These are phyloP conservation scores for Colletotrichum lindemuthianum DNA, from an alignment of 2,329 filamentous ascomycete genomes.

Conservation along the genomic window DNA sequence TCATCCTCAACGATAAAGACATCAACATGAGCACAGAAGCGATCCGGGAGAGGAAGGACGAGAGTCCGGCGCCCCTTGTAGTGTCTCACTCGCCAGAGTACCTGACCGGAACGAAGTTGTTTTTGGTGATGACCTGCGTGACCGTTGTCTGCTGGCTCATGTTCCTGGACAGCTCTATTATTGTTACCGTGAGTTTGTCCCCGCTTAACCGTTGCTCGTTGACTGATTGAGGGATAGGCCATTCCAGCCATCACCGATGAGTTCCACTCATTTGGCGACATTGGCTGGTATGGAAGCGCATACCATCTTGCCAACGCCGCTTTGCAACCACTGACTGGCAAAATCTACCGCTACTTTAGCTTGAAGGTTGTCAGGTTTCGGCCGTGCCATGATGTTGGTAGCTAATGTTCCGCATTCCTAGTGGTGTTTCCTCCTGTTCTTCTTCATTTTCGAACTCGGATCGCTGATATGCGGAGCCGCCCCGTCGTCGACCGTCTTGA, in stretches of 20 bases:
- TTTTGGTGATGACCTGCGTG: conserved; percentile 38
- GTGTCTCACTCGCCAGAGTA: neutral
- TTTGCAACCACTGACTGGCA: conserved; percentile 43
- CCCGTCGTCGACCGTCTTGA: conserved; percentile 55
- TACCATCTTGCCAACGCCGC: conserved; percentile 45
- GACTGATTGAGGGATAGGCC: conserved; percentile 39
- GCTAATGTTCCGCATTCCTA: conserved; percentile 43
- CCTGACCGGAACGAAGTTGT: conserved; percentile 35
- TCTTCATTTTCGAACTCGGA: conserved; percentile 50
- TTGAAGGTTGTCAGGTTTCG: conserved; percentile 45
- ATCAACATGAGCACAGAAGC: neutral
- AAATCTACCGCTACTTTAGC: conserved; percentile 45
- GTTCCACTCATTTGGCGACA: conserved; percentile 51
- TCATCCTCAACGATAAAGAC: neutral
- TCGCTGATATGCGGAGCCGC: conserved; percentile 59
- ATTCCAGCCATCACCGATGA: conserved; percentile 48
- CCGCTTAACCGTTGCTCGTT: no score
- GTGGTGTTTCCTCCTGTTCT: conserved; percentile 44
- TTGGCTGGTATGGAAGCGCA: conserved; percentile 57
- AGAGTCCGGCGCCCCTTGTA: neutral
- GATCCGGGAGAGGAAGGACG: neutral
- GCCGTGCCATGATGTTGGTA: conserved; percentile 24
- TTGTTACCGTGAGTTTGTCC: conserved; percentile 46
- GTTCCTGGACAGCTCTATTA: conserved; percentile 46
- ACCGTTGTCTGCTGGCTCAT: conserved; percentile 39